Evolutionary conservation across 2,329 filamentous ascomycete genomes (phyloP).

Genomic region (Xylaria multiplex): DNA sequence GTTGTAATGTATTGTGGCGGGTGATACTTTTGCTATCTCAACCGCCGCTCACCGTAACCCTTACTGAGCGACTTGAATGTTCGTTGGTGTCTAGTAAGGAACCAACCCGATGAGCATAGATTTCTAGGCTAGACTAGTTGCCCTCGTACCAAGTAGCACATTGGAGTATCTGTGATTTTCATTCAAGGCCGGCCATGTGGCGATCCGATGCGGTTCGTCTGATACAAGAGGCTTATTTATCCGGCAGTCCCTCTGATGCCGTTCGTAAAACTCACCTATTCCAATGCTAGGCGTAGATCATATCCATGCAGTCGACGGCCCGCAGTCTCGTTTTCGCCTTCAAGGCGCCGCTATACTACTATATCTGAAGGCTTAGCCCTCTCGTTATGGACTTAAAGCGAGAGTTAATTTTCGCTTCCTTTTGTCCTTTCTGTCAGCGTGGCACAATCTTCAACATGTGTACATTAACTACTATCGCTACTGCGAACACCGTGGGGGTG

Average conservation of each 20-base stretch:
- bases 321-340: slow-evolving; percentile 20
- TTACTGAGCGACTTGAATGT: not conserved
- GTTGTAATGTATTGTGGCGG: not conserved
- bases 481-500: slow-evolving; percentile 23
- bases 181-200: slow-evolving; percentile 30
- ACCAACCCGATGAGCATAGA: not conserved
- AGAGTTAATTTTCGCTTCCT: slow-evolving; percentile 21
- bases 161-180: slow-evolving; percentile 12
- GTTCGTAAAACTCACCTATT: slow-evolving; percentile 24
- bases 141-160: not conserved
- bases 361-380: slow-evolving; percentile 33
- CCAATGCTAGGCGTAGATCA: slow-evolving; percentile 28
- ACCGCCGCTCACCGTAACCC: not conserved
- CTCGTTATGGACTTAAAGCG: slow-evolving; percentile 18
- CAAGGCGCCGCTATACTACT: slow-evolving; percentile 18
- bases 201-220: slow-evolving; percentile 35
- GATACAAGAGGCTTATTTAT: slow-evolving; percentile 39
- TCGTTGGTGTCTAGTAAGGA: not conserved
- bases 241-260: slow-evolving; percentile 28
- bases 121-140: not conserved
- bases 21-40: not conserved
- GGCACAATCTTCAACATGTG: slow-evolving; percentile 24
- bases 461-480: slow-evolving; percentile 14
- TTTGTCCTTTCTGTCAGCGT: slow-evolving; percentile 4
- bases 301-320: slow-evolving; percentile 14